Base-by-base conservation (phyloP, 306 rosid species). In the Purshia tridentata region DNA sequence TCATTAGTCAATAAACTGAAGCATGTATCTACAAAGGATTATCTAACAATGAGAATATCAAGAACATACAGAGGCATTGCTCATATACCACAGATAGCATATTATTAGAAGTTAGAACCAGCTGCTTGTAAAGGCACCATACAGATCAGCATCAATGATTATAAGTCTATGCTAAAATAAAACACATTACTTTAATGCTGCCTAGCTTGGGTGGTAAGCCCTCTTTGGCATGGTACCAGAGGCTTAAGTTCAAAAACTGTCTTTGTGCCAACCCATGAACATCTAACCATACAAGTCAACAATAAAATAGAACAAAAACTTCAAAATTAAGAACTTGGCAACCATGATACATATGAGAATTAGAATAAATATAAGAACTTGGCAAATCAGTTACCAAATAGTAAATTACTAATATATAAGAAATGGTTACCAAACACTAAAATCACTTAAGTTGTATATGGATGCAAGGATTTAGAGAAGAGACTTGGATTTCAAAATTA, bases 11-110 rank as follows among this genome's bases (percentile, higher is more conserved):
- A 20, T 46, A 78, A 69, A 78, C 8, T 48, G 20, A 72, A 72
- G 81, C 40, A 54, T 14, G 63, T 18, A 55, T 74, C 15, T 51
- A 52, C 49, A 29, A 70, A 79, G 23, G 51, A 83, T 44, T 47
- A 73, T 61, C 44, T 40, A 69, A 77, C 15, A 40, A 69, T 20
- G 67, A n/a, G 13, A 69, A 40, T 57, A 37, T 5, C 16, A 22
- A 50, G 42, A 72, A 35, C 37, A 55, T 39, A 68, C 22, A 18
- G 8, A n/a, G 23, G 3, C 39, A 62, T 20, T 14, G 7, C 46
- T 8, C 12, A 29, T 9, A 73, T 22, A n/a, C 20, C 62, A 39
- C 10, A 39, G 15, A 49, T n/a, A 23, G n/a, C 48, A 49, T 10
- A 11, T 15, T 4, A 5, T 66, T 46, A 47, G 8, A 35, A 16